Conservation (phyloP, 345 rosid genomes). For the Salix suchowensis region DNA sequence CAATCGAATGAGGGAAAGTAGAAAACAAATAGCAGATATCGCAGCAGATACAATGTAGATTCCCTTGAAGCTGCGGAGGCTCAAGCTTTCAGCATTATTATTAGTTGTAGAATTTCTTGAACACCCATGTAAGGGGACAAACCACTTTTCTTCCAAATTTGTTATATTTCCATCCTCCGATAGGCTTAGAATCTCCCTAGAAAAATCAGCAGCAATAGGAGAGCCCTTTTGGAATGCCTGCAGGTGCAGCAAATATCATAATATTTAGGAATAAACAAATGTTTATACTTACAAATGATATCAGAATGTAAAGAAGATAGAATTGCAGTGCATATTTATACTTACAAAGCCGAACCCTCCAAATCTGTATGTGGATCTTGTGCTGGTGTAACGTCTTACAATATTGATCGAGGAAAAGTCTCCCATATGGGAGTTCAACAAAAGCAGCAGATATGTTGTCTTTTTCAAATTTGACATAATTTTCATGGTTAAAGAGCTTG, state of each 20-base stretch:
- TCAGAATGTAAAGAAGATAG: not conserved
- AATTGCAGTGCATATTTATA: not conserved
- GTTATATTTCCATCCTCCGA: constrained; percentile 37
- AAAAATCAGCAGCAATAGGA: constrained; percentile 38
- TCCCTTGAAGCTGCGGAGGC: constrained; percentile 43
- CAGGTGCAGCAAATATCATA: not conserved
- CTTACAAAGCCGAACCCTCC: constrained; percentile 64
- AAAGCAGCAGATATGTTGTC: constrained; percentile 39
- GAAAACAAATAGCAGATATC: constrained; percentile 35
- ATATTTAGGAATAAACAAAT: not conserved
- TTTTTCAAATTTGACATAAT: constrained; percentile 25
- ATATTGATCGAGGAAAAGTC: constrained; percentile 32
- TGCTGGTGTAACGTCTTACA: constrained; percentile 36
- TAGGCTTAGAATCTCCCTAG: constrained; percentile 38
- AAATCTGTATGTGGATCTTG: constrained; percentile 28
- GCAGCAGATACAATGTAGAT: constrained; percentile 33
- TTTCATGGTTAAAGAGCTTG: constrained; percentile 12
- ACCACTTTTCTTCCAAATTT: constrained; percentile 29
- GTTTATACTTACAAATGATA: not conserved
- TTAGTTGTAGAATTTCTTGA: not conserved
- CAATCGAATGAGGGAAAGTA: constrained; percentile 19
- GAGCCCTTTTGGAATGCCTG: constrained; percentile 55
- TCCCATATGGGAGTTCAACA: constrained; percentile 50
- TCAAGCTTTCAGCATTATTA: constrained; percentile 21
- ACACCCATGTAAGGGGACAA: constrained; percentile 22